These are phyloP conservation scores for Poa annua DNA, from an alignment of 176 grass and related monocot species.

Conservation along the genomic window DNA sequence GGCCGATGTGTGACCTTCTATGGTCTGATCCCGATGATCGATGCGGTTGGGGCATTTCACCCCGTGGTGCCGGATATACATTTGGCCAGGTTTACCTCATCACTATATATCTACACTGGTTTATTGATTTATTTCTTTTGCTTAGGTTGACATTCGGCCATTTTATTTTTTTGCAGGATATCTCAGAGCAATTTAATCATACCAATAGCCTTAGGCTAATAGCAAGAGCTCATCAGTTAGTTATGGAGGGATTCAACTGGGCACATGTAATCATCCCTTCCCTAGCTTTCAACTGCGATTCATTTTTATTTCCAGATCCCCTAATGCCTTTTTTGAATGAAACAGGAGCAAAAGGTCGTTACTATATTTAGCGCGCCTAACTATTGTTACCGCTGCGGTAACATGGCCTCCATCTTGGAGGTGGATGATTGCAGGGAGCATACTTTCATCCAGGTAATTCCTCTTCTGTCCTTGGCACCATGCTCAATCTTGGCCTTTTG, in stretches of 20 bases:
- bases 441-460: conserved; percentile 71
- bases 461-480: neutral
- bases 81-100: conserved; percentile 60
- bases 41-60: conserved; percentile 78
- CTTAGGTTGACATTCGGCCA: neutral
- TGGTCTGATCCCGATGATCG: conserved; percentile 77
- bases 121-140: neutral
- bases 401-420: conserved; percentile 81
- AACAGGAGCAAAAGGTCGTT: conserved; percentile 76
- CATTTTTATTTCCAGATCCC: neutral
- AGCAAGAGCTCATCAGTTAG: conserved; percentile 74
- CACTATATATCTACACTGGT: neutral
- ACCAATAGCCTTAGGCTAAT: conserved; percentile 74
- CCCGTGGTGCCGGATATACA: conserved; percentile 72
- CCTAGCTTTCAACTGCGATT: neutral
- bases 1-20: conserved; percentile 75
- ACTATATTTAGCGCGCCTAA: conserved; percentile 80
- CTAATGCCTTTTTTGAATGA: conserved; percentile 22
- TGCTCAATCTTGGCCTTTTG: no score
- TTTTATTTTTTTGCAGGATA: conserved; percentile 55
- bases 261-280: conserved; percentile 55
- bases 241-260: conserved; percentile 82
- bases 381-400: conserved; percentile 73
- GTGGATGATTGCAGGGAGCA: conserved; percentile 76
- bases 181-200: conserved; percentile 80